Evolutionary conservation across 1,139 yeast species (phyloP).

Genomic region (Eremothecium sinecaudum): DNA sequence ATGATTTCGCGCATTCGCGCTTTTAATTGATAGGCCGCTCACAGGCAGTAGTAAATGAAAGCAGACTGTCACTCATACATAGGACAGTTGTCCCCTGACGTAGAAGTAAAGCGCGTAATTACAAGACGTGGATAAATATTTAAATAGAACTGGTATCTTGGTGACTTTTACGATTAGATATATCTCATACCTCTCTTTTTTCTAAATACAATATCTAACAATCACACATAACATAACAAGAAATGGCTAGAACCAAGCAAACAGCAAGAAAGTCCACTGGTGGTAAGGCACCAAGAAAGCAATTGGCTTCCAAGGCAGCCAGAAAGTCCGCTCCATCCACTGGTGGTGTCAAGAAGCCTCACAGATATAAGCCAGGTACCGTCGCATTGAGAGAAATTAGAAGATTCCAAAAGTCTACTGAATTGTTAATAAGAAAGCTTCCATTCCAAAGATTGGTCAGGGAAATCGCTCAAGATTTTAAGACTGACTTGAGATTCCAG

Average conservation of each 20-base stretch:
- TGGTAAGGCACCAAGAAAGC: constrained; percentile 99
- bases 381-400: constrained; percentile 99
- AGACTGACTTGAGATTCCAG: constrained; percentile 97
- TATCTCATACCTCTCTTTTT: no score
- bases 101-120: neutral
- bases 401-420: constrained; percentile 98
- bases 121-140: no score
- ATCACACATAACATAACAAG: constrained; percentile 12
- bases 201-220: neutral
- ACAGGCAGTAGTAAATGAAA: no score
- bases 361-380: constrained; percentile 99
- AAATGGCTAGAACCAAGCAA: constrained; percentile 98
- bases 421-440: constrained; percentile 90
- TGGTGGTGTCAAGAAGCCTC: constrained; percentile 99
- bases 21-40: no score
- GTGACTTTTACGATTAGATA: no score
- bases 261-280: constrained; percentile 98
- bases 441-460: constrained; percentile 99
- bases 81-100: no score
- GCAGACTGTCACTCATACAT: no score
- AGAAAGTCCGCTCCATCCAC: constrained; percentile 97
- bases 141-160: no score
- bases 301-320: constrained; percentile 97
- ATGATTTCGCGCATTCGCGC: no score
- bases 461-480: constrained; percentile 97